Evolutionary conservation across 2,329 filamentous ascomycete genomes (phyloP), one percentile per base, ranked within the genome.

Genomic region (Atkinsonella hypoxylon): DNA sequence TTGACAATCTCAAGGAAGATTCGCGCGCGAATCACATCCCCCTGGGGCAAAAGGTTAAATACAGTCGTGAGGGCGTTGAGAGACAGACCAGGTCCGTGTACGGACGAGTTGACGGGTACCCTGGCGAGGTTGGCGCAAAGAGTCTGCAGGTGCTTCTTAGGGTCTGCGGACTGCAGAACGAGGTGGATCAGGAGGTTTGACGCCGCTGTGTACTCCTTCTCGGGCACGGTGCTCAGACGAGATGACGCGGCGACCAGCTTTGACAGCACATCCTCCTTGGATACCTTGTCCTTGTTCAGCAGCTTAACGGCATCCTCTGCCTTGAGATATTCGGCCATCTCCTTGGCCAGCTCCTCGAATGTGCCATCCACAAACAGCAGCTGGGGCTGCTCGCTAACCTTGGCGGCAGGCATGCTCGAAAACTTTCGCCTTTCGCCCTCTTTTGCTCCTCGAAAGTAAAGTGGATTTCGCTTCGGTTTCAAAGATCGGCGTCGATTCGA

Each of bases 131-230:
- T 91, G 63, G 83, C 77, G 81, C 93, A 97, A 63, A 98, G 83
- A 61, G 80, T 79, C 53, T 88, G 86, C 58, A 98, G 83, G 74
- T 93, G 86, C 71, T 86, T 87, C 69, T 89, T 85, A 58, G 86
- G 80, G 61, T 90, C 87, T 61, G 86, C 81, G 53, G 89, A 88
- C 72, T 95, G 88, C 62, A 89, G 78, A 59, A 95, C 82, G 54
- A 98, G 83, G 75, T 96, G 88, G 64, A 97, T 84, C 67, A 98
- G 84, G 60, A 97, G 85, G 74, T 98, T 97, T 74, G 96, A 96
- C 54, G 91, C 89, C 53, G 91, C 85, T 54, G 89, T 90, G 68
- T 96, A 93, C 70, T 97, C 91, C 79, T 93, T 94, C 78, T 98
- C 93, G 53, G 91, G 88, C 51, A 89, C 87, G 56, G 79, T 78